Evolutionary conservation across 345 rosid genomes (phyloP).

Genomic region (Ceriops tagal): DNA sequence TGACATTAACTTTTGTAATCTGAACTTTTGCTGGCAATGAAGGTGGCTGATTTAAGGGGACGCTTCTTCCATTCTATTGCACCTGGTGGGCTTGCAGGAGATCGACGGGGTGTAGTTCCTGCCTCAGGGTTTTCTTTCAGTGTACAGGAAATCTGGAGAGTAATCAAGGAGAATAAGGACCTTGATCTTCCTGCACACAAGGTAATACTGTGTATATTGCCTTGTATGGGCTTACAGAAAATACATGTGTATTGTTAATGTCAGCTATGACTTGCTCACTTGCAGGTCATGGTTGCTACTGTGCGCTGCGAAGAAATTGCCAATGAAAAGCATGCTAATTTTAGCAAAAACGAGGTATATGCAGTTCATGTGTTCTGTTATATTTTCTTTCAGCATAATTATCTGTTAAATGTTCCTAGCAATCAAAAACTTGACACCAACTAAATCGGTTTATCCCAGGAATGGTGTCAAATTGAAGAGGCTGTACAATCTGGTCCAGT

Average conservation of each 20-base stretch:
- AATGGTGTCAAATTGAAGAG: constrained; percentile 66
- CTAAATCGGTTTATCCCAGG: constrained; percentile 34
- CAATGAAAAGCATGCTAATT: constrained; percentile 60
- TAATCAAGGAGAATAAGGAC: constrained; percentile 94
- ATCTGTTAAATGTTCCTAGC: not conserved
- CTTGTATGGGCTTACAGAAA: not conserved
- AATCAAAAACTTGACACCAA: not conserved
- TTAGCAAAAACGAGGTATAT: constrained; percentile 60
- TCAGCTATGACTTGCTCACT: constrained; percentile 19
- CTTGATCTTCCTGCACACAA: constrained; percentile 99
- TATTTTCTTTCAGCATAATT: not conserved
- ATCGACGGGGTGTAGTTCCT: constrained; percentile 94
- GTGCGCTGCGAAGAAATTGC: constrained; percentile 99
- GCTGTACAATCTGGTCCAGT: constrained; percentile 67
- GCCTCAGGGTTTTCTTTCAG: constrained; percentile 98
- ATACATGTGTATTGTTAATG: constrained; percentile 9
- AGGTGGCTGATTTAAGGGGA: constrained; percentile 89
- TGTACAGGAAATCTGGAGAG: constrained; percentile 87
- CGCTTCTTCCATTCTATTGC: constrained; percentile 88
- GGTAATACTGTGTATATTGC: constrained; percentile 39
- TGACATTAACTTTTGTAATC: not conserved
- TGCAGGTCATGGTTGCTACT: constrained; percentile 96
- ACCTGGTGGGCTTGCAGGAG: constrained; percentile 99
- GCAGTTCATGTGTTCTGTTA: constrained; percentile 12
- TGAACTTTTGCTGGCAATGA: constrained; percentile 22